These are phyloP conservation scores for Clohesyomyces aquaticus DNA, from an alignment of 495 filamentous ascomycete genomes.

Conservation along the genomic window DNA sequence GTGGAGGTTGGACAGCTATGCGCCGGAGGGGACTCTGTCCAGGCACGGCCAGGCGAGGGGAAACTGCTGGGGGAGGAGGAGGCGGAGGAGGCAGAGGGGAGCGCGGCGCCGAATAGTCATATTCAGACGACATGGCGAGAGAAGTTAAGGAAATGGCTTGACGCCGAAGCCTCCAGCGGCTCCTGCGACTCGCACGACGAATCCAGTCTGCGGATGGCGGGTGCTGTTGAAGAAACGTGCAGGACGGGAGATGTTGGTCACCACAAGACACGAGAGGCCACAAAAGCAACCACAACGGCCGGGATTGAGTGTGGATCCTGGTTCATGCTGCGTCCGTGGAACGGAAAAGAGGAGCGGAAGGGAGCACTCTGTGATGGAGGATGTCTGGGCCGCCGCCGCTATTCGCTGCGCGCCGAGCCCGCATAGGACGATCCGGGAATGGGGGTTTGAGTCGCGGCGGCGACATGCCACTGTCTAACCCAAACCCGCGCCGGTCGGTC, in stretches of 20 bases:
- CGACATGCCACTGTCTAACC: constrained; percentile 23
- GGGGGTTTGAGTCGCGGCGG: constrained; percentile 4
- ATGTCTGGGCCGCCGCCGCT: background rate
- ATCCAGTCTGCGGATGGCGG: constrained; percentile 24
- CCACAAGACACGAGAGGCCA: constrained; percentile 20
- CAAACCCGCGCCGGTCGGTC: constrained; percentile 1
- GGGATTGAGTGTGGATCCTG: constrained; percentile 27
- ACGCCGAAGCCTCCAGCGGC: constrained; percentile 44
- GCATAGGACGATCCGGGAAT: constrained; percentile 1
- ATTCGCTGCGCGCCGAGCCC: constrained; percentile 30
- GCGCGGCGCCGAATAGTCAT: constrained; percentile 36
- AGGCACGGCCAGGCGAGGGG: constrained; percentile 15
- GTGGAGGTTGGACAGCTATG: constrained; percentile 43
- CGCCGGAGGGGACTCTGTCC: constrained; percentile 39
- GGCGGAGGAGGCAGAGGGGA: constrained; percentile 37
- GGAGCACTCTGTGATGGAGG: constrained; percentile 17
- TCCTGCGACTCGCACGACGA: constrained; percentile 39
- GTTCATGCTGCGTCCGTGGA: constrained; percentile 22
- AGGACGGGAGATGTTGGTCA: constrained; percentile 34
- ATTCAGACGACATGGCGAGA: constrained; percentile 33
- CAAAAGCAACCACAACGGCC: constrained; percentile 34
- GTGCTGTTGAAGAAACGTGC: constrained; percentile 28
- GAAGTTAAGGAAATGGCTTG: constrained; percentile 11
- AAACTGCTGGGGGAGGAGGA: constrained; percentile 19
- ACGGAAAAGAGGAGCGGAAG: constrained; percentile 9